Conservation (phyloP, 78 protist species). For the Dictyostelium purpureum region DNA sequence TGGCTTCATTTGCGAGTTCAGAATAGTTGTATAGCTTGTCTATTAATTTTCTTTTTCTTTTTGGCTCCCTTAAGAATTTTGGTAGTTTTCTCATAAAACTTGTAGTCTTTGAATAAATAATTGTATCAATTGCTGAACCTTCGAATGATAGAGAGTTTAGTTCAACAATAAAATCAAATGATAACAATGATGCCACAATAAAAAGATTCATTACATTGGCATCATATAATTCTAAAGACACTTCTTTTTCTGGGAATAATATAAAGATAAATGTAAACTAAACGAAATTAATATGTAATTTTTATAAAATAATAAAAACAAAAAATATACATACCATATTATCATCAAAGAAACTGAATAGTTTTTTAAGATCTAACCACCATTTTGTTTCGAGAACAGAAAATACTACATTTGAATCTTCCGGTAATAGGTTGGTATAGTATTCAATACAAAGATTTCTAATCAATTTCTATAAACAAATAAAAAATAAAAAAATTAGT, state of each 20-base stretch:
- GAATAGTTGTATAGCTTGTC: not conserved
- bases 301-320: not conserved
- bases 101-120: not conserved
- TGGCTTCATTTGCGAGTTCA: not conserved
- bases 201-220: not conserved
- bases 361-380: not conserved
- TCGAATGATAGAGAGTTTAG: not conserved
- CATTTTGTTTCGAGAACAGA: not conserved
- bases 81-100: not conserved
- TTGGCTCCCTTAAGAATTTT: not conserved
- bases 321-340: not conserved
- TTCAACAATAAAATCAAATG: not conserved
- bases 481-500: not conserved
- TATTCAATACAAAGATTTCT: conserved; percentile 30
- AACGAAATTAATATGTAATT: not conserved
- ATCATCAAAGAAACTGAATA: not conserved
- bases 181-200: not conserved
- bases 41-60: not conserved
- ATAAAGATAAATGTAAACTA: conserved; percentile 27
- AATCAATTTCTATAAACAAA: not conserved
- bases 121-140: conserved; percentile 1
- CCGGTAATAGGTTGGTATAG: not conserved
- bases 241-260: not conserved
- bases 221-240: not conserved
- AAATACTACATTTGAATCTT: not conserved